Base-by-base conservation (phyloP, 2,329 filamentous ascomycete species). In the Cercospora sesami region DNA sequence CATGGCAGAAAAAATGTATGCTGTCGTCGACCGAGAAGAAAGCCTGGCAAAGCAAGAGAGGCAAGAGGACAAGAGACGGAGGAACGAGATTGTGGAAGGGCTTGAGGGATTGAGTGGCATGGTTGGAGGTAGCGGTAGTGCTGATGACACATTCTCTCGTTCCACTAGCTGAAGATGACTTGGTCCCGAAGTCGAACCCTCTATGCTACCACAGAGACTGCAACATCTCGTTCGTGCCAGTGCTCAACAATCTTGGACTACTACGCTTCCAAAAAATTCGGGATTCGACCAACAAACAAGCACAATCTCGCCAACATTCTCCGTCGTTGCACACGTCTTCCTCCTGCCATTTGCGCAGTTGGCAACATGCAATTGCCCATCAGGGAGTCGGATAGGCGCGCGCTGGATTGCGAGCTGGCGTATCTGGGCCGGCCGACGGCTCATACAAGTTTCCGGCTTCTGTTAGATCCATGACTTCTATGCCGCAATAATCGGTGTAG, bases 1-100 rank as follows among this genome's bases (percentile, higher is more conserved):
- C 14, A 75, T 80, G 69, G 79, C 78, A 5, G 74, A 71, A 57
- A 80, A 74, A 74, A 83, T 86, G 81, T 77, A 81, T 70, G 75
- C 68, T 31, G 81, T 86, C 68, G 79, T 86, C 28, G 81, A 84
- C 64, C 68, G 79, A 71, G 85, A 87, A 77, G 81, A 73, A 64
- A 77, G 76, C 67, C 66, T 85, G 65, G 81, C 79, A 71, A 75
- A 80, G 39, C 69, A 78, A 64, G 80, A 84, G 72, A 75, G 71
- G 69, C 58, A 58, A 58, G 72, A 74, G 63, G 60, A 60, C 16
- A 55, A 68, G 26, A 30, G 33, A 36, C 31, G 23, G 14, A 33
- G 63, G 42, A 12, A 12, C 33, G 36, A 51, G 48, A 36, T 58
- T 21, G 31, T 6, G 30, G 55, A 64, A 9, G 65, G 51, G 39